Conservation (phyloP, 768 basidiomycete genomes). For the Russula olivacea region DNA sequence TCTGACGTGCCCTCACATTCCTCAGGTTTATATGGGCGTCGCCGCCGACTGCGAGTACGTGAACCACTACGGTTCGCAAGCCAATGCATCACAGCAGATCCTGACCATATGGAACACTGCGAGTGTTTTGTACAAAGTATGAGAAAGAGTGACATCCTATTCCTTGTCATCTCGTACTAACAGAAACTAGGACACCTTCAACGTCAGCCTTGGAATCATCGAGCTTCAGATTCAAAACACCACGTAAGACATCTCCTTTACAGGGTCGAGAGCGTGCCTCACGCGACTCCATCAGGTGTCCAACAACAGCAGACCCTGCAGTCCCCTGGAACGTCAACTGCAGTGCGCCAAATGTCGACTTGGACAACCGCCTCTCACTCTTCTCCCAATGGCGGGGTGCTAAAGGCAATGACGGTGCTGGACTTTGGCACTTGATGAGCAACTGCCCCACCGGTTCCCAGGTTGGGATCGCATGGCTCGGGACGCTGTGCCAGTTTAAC, state of each 20-base stretch:
- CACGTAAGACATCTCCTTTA: conserved; percentile 34
- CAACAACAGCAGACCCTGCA: conserved; percentile 43
- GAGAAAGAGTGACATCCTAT: conserved; percentile 8
- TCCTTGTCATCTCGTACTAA: conserved; percentile 4
- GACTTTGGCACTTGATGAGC: conserved; percentile 87
- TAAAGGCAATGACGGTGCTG: conserved; percentile 66
- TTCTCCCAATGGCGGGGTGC: conserved; percentile 80
- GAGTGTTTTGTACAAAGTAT: conserved; percentile 61
- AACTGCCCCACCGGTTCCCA: conserved; percentile 76
- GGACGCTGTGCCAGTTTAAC: conserved; percentile 60
- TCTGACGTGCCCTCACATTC: neutral
- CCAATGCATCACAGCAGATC: conserved; percentile 68
- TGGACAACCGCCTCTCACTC: conserved; percentile 67
- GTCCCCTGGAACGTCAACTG: conserved; percentile 78
- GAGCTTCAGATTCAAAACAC: conserved; percentile 67
- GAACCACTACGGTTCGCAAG: conserved; percentile 51
- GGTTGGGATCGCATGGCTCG: conserved; percentile 86
- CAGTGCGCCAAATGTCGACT: conserved; percentile 37
- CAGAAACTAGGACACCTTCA: conserved; percentile 56
- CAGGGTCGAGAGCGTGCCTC: conserved; percentile 1
- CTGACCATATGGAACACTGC: conserved; percentile 78
- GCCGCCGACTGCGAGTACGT: conserved; percentile 85
- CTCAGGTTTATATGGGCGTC: conserved; percentile 71
- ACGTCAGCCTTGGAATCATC: conserved; percentile 77
- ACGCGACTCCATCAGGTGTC: conserved; percentile 44